These are phyloP conservation scores for Candida sonorensis DNA, from an alignment of 805 yeast species.

Conservation along the genomic window DNA sequence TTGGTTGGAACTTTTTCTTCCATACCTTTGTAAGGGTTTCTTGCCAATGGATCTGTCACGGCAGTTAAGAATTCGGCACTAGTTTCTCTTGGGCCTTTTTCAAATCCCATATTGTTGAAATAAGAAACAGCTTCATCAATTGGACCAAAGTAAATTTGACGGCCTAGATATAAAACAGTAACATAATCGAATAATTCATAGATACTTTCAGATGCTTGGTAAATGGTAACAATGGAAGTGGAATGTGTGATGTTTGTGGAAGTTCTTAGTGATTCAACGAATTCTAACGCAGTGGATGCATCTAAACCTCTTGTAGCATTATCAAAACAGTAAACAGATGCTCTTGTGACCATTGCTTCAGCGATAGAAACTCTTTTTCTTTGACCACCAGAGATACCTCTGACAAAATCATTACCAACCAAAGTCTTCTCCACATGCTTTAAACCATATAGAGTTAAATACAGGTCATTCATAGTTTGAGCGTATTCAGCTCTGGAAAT, in stretches of 20 bases:
- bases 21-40: slow-evolving; percentile 25
- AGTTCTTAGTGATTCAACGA: slow-evolving; percentile 54
- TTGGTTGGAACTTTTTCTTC: slow-evolving; percentile 32
- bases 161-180: slow-evolving; percentile 50
- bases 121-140: slow-evolving; percentile 48
- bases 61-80: slow-evolving; percentile 41
- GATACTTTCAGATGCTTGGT: slow-evolving; percentile 60
- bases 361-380: slow-evolving; percentile 79
- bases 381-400: slow-evolving; percentile 80
- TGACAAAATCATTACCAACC: slow-evolving; percentile 30
- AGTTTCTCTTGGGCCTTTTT: slow-evolving; percentile 39
- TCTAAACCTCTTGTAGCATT: slow-evolving; percentile 84
- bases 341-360: slow-evolving; percentile 62
- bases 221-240: slow-evolving; percentile 15
- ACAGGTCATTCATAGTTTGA: slow-evolving; percentile 35
- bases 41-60: slow-evolving; percentile 20
- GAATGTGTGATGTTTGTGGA: slow-evolving; percentile 8
- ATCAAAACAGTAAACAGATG: slow-evolving; percentile 65
- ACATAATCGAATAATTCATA: slow-evolving; percentile 61
- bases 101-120: slow-evolving; percentile 50
- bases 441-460: slow-evolving; percentile 55
- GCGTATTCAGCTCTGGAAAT: slow-evolving; percentile 32
- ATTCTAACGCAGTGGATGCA: slow-evolving; percentile 77
- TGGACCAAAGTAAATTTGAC: slow-evolving; percentile 59
- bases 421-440: slow-evolving; percentile 52